Evolutionary conservation across 768 basidiomycete genomes (phyloP), one percentile per base, ranked within the genome.

Genomic region (Pleurotus ostreatus): DNA sequence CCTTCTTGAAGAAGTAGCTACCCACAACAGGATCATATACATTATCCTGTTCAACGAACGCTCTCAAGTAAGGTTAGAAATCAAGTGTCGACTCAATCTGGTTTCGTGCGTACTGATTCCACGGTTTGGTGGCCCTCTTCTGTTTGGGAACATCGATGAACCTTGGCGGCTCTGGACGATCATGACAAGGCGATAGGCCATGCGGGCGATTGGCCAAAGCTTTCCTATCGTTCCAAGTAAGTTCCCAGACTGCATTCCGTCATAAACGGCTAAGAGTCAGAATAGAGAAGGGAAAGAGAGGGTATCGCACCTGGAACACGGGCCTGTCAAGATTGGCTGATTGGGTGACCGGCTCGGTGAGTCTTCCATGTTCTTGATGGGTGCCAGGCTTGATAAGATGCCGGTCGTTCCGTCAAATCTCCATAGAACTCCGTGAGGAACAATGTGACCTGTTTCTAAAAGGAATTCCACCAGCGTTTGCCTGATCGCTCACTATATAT

Each of bases 351-450:
- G n/a, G n/a, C 41, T 44, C 25, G 48, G 37, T 49, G 48, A 25
- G 48, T 34, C 30, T 34, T 34, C 30, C 11, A 49, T 49, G 15
- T 49, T 49, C 48, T n/a, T 37, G 48, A 49, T 49, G 48, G 15
- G 30, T 34, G 30, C 30, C 26, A 30, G 16, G 22, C 13, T 26
- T 34, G 48, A 49, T 49, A 49, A 34, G 48, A 49, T 49, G 30
- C 48, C 48, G 48, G 48, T 49, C 48, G 12, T 49, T 49, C 48
- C 48, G 48, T 34, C 30, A 34, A 49, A 49, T 49, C 48, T 49
- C 48, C 48, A 49, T 20, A 49, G 30, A 49, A 16, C 48, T 49
- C 48, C 48, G 48, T 37, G 7, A 26, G 37, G 20, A 26, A 12
- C 9, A 34, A 49, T 7, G 12, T n/a, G 48, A 26, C 6, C 30